These are phyloP conservation scores for Cyathus striatus DNA, from an alignment of 768 basidiomycete species.

Conservation along the genomic window DNA sequence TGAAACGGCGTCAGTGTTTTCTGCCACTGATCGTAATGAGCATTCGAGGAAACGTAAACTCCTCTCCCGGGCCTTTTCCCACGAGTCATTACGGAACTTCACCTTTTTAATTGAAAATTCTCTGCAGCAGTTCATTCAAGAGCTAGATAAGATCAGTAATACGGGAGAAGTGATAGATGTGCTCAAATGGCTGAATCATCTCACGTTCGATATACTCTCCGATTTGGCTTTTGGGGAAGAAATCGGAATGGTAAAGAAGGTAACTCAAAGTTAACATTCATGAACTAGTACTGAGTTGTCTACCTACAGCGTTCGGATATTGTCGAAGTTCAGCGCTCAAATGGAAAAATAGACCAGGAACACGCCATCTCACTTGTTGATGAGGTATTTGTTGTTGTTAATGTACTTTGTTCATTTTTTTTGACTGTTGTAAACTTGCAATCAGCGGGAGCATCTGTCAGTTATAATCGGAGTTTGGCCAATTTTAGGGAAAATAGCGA, in stretches of 20 bases:
- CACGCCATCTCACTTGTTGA: slow-evolving; percentile 16
- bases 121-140: slow-evolving; percentile 9
- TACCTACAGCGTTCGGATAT: slow-evolving; percentile 17
- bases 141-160: slow-evolving; percentile 15
- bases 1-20: slow-evolving; percentile 22
- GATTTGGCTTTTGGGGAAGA: slow-evolving; percentile 27
- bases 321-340: slow-evolving; percentile 7
- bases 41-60: slow-evolving; percentile 24
- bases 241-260: slow-evolving; percentile 20
- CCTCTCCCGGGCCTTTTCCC: slow-evolving; percentile 25
- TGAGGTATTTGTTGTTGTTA: slow-evolving; percentile 16
- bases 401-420: slow-evolving; percentile 4
- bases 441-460: background rate
- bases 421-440: background rate
- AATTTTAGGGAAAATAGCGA: background rate
- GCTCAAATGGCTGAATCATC: slow-evolving; percentile 25
- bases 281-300: background rate
- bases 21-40: slow-evolving; percentile 20
- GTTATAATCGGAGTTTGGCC: background rate
- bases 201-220: slow-evolving; percentile 26
- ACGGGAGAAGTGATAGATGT: slow-evolving; percentile 13
- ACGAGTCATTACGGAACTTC: slow-evolving; percentile 12
- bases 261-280: background rate
- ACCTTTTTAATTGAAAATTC: slow-evolving; percentile 12
- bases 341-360: background rate